phyloP scores from a whole-genome alignment of 129 eudicot genomes.

The Flaveria sonorensis region DNA sequence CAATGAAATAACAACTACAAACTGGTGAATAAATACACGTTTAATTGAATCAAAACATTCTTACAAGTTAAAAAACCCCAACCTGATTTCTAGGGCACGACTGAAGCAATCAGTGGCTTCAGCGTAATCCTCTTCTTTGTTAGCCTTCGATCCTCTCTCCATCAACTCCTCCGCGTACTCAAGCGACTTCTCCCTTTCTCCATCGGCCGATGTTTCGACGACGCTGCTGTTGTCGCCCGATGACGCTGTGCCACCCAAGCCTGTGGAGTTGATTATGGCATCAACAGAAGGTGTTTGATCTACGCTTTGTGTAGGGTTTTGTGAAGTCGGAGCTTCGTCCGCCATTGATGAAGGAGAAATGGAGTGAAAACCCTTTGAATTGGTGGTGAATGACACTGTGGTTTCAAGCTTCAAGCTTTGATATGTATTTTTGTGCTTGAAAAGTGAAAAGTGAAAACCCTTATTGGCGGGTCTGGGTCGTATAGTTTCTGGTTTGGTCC shows the following conservation, averaged over 20 bases:
- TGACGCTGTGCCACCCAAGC: slow-evolving; percentile 52
- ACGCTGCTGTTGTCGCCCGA: slow-evolving; percentile 54
- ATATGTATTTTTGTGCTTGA: neutral
- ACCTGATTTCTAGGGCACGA: slow-evolving; percentile 99
- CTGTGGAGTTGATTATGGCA: slow-evolving; percentile 58
- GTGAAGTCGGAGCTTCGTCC: slow-evolving; percentile 43
- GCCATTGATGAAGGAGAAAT: slow-evolving; percentile 41
- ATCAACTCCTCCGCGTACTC: slow-evolving; percentile 71
- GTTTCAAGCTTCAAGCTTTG: neutral
- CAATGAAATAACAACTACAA: neutral
- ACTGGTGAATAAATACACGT: neutral
- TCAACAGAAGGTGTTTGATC: slow-evolving; percentile 58
- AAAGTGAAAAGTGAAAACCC: slow-evolving; percentile 6
- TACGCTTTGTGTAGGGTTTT: slow-evolving; percentile 14
- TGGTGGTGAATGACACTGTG: slow-evolving; percentile 1
- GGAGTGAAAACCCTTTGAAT: slow-evolving; percentile 12
- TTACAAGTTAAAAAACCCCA: slow-evolving; percentile 25
- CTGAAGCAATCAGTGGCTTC: slow-evolving; percentile 84
- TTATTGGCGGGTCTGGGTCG: slow-evolving; percentile 14
- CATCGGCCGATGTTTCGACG: slow-evolving; percentile 50
- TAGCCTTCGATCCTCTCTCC: slow-evolving; percentile 64
- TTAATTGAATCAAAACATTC: slow-evolving; percentile 3
- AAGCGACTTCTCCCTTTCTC: slow-evolving; percentile 51
- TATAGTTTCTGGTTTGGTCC: too few species aligned
- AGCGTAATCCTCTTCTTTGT: slow-evolving; percentile 60